phyloP scores from a whole-genome alignment of 2,329 filamentous ascomycete genomes.

The Chaetomiaceae sp. region DNA sequence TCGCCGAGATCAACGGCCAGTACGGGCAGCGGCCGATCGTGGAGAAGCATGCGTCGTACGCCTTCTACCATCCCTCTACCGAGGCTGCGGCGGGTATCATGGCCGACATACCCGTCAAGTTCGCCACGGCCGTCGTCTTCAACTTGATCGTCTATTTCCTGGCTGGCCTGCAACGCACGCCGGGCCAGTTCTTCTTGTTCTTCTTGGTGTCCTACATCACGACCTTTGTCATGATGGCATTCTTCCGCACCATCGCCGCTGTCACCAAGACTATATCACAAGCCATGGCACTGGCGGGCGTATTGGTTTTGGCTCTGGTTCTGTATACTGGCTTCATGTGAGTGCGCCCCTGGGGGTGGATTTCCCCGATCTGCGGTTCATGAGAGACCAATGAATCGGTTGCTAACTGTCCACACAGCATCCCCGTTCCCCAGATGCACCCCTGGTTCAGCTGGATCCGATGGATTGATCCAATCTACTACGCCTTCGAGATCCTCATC shows the following conservation, averaged over 20 bases:
- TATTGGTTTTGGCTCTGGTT: conserved; percentile 55
- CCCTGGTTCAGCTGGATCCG: conserved; percentile 73
- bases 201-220: conserved; percentile 63
- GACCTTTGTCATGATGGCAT: conserved; percentile 68
- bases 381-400: neutral
- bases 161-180: conserved; percentile 48
- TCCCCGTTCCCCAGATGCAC: conserved; percentile 54
- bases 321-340: conserved; percentile 54
- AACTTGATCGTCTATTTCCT: conserved; percentile 57
- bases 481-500: conserved; percentile 50
- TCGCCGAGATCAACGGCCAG: conserved; percentile 26
- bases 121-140: conserved; percentile 45
- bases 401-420: conserved; percentile 14
- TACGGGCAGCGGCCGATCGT: conserved; percentile 45
- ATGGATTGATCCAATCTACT: conserved; percentile 68
- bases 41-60: conserved; percentile 45
- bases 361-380: no score
- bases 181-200: conserved; percentile 71
- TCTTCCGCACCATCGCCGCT: conserved; percentile 70
- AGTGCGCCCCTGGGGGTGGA: no score
- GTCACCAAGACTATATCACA: conserved; percentile 61
- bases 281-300: conserved; percentile 48
- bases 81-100: conserved; percentile 53
- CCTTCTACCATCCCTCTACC: conserved; percentile 47
- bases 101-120: conserved; percentile 54